Evolutionary conservation across 805 yeast species (phyloP), one percentile per base, ranked within the genome.

Genomic region (Teunomyces kruisii): DNA sequence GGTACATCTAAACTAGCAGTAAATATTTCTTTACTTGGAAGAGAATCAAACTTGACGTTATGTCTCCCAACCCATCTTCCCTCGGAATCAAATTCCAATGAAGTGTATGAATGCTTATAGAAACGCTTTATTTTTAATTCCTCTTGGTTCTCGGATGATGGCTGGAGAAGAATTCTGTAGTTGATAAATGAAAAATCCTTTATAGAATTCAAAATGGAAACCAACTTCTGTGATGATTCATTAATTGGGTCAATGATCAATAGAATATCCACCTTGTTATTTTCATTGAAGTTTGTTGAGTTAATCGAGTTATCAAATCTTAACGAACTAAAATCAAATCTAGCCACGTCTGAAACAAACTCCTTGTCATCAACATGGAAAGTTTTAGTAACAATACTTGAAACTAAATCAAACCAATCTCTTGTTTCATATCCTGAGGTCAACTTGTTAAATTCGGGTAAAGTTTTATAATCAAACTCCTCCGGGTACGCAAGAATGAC

Each of bases 221-320:
- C 53, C 7, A 81, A 55, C 40, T 77, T 79, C 55, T 88, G 98
- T 0, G 95, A 77, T 12, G 67, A 55, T 52, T 86, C 91, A 47
- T 79, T 77, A 1, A 81, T 62, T 1, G 98, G 97, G 59, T 94
- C 90, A 32, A 88, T 56, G 1, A 86, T 63, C 0, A 86, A 67
- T 4, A 79, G 62, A 4, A 90, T 56, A 48, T 85, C 85, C 15
- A 89, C 58, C 13, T 65, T 61, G 27, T 76, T 71, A 9, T 28
- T 3, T 3, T 10, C 29, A 7, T 50, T 52, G 4, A 10, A 16
- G 0, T 52, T 47, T 1, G 51, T 51, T 6, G 53, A 58, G 36
- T 46, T 54, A 9, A 68, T 44, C 1, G 69, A 50, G 45, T 67
- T 63, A 6, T 58, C 51, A 33, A 48, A 48, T 26, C 62, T 58